Base-by-base conservation (phyloP, 805 yeast genomes). In the Metschnikowia koreensis region DNA sequence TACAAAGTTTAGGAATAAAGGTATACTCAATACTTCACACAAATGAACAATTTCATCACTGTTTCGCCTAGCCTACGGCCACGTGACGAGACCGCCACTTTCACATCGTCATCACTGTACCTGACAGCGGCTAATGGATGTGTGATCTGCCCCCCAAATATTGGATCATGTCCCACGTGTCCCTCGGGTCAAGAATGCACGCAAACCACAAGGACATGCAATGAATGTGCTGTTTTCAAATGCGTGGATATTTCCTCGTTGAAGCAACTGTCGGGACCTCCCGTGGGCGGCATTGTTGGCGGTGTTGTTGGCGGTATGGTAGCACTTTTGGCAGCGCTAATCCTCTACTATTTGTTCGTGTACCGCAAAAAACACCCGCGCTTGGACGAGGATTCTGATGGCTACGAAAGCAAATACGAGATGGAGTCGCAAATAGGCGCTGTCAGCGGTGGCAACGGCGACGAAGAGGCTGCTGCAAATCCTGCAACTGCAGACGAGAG, bases 261-360 rank as follows among this genome's bases (percentile, higher is more conserved):
- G 10, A n/a, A 29, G 6, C 38, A 42, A 38, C 26, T 48, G n/a
- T 29, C 51, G 6, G 42, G 48, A 33, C 15, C 51, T 7, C 39
- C 37, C 10, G 46, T 52, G 12, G 74, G 89, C 6, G 89, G 84
- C 7, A 77, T 86, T 17, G 87, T 85, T 0, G 93, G 91, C 22
- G 92, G 91, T 27, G 83, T 84, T 1, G 78, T 83, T 1, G 92
- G 88, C 16, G 85, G 87, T 15, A 74, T 81, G 1, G 77, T 71
- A 1, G 80, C 75, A 0, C 58, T 81, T 1, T 53, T 79, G 5
- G 61, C 75, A 0, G 61, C 68, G 10, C 57, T 73, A 1, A 54
- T 72, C 28, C 58, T 72, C 26, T 70, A 77, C 55, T 74, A 66
- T 51, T 53, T 60, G 50, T 61, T 64, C 17, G 63, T 71, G 10